Evolutionary conservation across 805 yeast species (phyloP), one percentile per base, ranked within the genome.

Genomic region (Priceomyces haplophilus): DNA sequence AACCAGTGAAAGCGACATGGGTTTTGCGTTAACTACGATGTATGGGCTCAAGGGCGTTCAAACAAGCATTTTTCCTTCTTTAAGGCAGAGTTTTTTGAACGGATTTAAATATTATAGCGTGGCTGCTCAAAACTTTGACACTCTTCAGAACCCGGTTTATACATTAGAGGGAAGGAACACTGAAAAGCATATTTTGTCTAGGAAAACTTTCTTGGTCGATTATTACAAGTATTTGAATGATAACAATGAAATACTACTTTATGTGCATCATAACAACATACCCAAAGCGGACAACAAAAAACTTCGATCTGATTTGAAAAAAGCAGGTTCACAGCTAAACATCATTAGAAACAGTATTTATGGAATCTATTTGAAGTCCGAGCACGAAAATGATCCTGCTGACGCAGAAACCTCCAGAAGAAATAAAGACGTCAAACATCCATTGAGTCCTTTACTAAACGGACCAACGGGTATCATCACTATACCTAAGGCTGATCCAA

Each of bases 391-490:
- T 2, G 95, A 90, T 59, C 97, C 98, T 2, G 83, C 95, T 32
- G 70, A 78, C 45, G 61, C 61, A 38, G 78, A 72, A 32, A 82
- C 85, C 15, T 58, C 73, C 41, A 46, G 58, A 25, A 68, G 62
- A 49, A 72, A 73, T 51, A 68, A 65, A 42, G 62, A 65, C 27
- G 65, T 66, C 6, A 58, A 61, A 19, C 95, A 88, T 61, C 95
- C 96, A 12, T 65, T 91, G 51, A 60, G 76, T 19, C 80, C 82
- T 7, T 69, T 89, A 41, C 74, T 93, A 45, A 68, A 69, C 46
- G 98, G 98, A 7, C 97, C 98, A 18, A 83, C 96, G 2, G 95
- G 95, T 1, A 73, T 86, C 7, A 79, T 91, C 43, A 62, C 85
- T 16, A 75, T 88, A 46, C 78, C 78, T 34, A 79, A 75, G 46